phyloP scores from a whole-genome alignment of 176 grass and related monocot genomes.

The Tillandsia leiboldiana region DNA sequence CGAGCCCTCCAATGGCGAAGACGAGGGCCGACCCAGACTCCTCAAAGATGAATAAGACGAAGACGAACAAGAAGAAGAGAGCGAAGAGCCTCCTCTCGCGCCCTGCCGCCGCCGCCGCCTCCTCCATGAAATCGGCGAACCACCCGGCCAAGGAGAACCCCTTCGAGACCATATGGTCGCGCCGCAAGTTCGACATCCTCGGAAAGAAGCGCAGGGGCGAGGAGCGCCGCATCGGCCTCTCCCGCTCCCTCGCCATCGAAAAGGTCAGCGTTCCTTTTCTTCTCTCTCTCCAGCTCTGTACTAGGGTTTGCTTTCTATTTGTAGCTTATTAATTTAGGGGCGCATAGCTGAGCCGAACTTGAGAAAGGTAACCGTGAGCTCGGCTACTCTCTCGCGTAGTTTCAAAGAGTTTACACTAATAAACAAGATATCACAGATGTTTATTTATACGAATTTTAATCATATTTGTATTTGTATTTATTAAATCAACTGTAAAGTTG shows the following conservation, averaged over 20 bases:
- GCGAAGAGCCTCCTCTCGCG: constrained; percentile 30
- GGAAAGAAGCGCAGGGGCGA: constrained; percentile 92
- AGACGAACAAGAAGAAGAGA: constrained; percentile 43
- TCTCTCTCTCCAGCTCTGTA: not conserved
- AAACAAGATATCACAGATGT: too few relatives aligned
- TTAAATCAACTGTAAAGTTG: too few relatives aligned
- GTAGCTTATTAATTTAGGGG: too few relatives aligned
- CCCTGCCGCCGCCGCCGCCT: constrained; percentile 25
- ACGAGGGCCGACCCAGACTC: constrained; percentile 9
- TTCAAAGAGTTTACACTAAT: too few relatives aligned
- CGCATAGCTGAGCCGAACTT: too few relatives aligned
- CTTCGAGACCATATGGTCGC: constrained; percentile 91
- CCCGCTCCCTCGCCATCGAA: constrained; percentile 63
- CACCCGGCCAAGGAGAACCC: constrained; percentile 42
- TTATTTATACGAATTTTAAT: too few relatives aligned
- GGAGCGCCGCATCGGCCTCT: constrained; percentile 48
- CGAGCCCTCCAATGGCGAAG: constrained; percentile 41
- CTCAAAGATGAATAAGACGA: not conserved
- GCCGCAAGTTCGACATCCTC: constrained; percentile 86
- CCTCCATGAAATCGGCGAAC: constrained; percentile 18
- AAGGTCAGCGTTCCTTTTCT: constrained; percentile 32
- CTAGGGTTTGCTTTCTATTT: not conserved
- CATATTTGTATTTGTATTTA: too few relatives aligned
- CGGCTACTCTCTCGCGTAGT: too few relatives aligned
- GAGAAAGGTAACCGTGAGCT: too few relatives aligned